Evolutionary conservation across 73 alveolate genomes (phyloP).

Genomic region (Loxodes magnus): DNA sequence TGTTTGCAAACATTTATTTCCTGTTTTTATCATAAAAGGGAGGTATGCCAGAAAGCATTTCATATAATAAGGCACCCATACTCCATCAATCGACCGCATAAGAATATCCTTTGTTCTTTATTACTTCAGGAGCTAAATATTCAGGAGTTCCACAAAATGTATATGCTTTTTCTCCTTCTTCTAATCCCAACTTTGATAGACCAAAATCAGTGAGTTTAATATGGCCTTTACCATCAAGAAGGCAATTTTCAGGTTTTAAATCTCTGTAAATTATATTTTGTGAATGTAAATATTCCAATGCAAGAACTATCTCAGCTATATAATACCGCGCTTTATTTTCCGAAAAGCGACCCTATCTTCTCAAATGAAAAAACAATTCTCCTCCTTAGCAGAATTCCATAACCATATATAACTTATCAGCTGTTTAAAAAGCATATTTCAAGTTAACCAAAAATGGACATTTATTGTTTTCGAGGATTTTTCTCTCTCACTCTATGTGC

Average conservation of each 20-base stretch:
- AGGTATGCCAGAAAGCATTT: constrained; percentile 41
- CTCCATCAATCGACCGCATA: constrained; percentile 36
- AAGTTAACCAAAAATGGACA: constrained; percentile 93
- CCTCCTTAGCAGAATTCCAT: constrained; percentile 96
- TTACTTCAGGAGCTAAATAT: constrained; percentile 11
- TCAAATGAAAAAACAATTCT: constrained; percentile 74
- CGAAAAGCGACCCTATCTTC: constrained; percentile 52
- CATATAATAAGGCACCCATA: constrained; percentile 44
- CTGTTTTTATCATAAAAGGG: constrained; percentile 27
- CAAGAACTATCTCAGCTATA: constrained; percentile 56
- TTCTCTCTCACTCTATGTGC: constrained; percentile 88
- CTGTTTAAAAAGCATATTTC: constrained; percentile 84
- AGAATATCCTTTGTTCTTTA: constrained; percentile 29
- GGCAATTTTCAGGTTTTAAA: constrained; percentile 57
- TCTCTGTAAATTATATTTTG: constrained; percentile 60
- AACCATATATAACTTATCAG: constrained; percentile 76
- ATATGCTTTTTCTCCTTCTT: constrained; percentile 8
- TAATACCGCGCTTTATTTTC: constrained; percentile 55
- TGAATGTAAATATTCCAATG: constrained; percentile 60
- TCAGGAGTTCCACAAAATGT: constrained; percentile 18
- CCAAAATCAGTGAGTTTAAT: constrained; percentile 6
- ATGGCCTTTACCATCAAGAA: constrained; percentile 2
- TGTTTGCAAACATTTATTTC: constrained; percentile 13
- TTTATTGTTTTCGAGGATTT: constrained; percentile 56
- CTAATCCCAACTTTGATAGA: constrained; percentile 20